Conservation (phyloP, 1,139 yeast species). For the Zygoascus meyerae region DNA sequence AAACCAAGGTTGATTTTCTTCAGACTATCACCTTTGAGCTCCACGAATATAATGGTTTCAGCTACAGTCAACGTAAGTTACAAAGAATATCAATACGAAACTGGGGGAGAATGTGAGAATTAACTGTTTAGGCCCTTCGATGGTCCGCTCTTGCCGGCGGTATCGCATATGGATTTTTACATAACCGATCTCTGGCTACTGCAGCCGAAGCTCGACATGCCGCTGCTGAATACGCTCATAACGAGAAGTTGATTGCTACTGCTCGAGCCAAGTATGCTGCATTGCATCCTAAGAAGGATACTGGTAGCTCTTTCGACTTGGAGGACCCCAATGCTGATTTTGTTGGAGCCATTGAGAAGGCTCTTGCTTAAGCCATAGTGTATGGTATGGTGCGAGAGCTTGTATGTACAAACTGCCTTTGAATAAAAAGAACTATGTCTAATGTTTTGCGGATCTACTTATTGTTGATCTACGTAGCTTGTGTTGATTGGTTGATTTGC, state of each 20-base stretch:
- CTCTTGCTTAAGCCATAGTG: conserved; percentile 17
- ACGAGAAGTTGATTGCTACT: conserved; percentile 72
- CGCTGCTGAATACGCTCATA: conserved; percentile 53
- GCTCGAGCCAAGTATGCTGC: conserved; percentile 87
- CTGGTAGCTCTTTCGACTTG: conserved; percentile 55
- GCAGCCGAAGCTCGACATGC: conserved; percentile 56
- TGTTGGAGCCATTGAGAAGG: conserved; percentile 40
- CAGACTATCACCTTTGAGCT: not conserved
- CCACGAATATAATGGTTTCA: conserved; percentile 18
- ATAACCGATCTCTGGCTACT: conserved; percentile 63
- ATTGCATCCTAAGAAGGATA: conserved; percentile 44
- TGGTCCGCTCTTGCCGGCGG: conserved; percentile 91
- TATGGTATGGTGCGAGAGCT: too few species aligned
- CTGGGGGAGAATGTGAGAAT: too few species aligned
- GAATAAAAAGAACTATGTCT: too few species aligned
- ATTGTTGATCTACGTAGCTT: too few species aligned
- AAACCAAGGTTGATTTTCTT: not conserved
- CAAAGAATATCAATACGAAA: too few species aligned
- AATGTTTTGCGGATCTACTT: not conserved
- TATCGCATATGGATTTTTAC: conserved; percentile 81
- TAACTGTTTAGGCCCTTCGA: conserved; percentile 59
- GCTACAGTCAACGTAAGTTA: conserved; percentile 28
- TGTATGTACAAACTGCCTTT: too few species aligned
- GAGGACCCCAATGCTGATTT: conserved; percentile 90
- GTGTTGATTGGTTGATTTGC: too few species aligned